Conservation (phyloP, 83 land plant species). For the Picea mariana region DNA sequence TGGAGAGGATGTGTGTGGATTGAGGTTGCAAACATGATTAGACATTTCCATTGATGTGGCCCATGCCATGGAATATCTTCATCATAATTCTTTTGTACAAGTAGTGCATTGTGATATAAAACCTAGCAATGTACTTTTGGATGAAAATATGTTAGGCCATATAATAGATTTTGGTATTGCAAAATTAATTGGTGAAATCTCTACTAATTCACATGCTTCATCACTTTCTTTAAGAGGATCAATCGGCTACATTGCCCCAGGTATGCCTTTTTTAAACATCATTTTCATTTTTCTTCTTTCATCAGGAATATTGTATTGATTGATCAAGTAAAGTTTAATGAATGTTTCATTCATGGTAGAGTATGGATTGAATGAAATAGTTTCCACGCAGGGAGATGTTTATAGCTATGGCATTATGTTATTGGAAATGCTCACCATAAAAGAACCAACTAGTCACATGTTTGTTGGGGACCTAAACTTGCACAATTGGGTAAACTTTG, state of each 20-base stretch:
- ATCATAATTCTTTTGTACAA: slow-evolving; percentile 17
- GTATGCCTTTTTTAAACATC: not conserved
- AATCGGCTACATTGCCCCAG: slow-evolving; percentile 21
- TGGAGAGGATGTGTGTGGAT: not conserved
- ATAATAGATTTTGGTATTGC: slow-evolving; percentile 24
- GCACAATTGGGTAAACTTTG: too few species aligned
- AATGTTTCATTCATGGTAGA: not conserved
- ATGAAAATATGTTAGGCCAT: slow-evolving; percentile 14
- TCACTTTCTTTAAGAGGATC: slow-evolving; percentile 14
- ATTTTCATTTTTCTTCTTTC: not conserved
- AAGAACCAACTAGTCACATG: too few species aligned
- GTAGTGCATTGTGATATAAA: slow-evolving; percentile 26
- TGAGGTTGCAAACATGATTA: not conserved
- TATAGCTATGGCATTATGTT: too few species aligned
- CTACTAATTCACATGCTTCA: not conserved
- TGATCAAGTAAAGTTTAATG: not conserved
- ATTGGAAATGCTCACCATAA: too few species aligned
- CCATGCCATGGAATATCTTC: slow-evolving; percentile 28
- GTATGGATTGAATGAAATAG: slow-evolving; percentile 15
- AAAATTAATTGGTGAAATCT: not conserved
- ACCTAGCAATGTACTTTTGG: slow-evolving; percentile 21
- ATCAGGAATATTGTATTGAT: too few species aligned
- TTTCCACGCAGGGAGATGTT: slow-evolving; percentile 2
- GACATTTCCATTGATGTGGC: slow-evolving; percentile 30
- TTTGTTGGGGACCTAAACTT: too few species aligned